A percentile compares a stretch with the other conserved stretches of the same genome.
phyloP scores from a whole-genome alignment of 306 rosid species.

The Vachellia pachyceras region DNA sequence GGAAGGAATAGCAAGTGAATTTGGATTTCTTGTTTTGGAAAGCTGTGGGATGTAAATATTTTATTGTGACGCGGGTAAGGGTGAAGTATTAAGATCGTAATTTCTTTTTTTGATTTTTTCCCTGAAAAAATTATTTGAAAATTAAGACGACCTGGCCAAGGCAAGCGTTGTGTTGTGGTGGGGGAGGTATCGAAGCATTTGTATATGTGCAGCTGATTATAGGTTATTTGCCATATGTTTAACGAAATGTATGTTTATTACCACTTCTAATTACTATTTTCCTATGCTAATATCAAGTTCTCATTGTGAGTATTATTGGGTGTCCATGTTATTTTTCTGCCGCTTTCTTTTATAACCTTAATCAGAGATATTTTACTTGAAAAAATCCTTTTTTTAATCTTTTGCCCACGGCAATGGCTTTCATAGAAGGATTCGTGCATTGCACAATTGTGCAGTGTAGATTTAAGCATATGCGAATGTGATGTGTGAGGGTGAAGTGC shows the following conservation, averaged over 20 bases:
- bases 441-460: too few relatives aligned
- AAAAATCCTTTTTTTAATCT: too few relatives aligned
- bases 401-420: too few relatives aligned
- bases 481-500: too few relatives aligned
- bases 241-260: slow-evolving; percentile 25
- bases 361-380: too few relatives aligned
- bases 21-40: slow-evolving; percentile 36
- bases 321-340: too few relatives aligned
- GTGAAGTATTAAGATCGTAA: slow-evolving; percentile 37
- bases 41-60: slow-evolving; percentile 51
- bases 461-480: too few relatives aligned
- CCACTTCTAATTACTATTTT: neutral
- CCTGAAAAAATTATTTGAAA: slow-evolving; percentile 15
- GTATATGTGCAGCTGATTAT: slow-evolving; percentile 29
- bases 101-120: slow-evolving; percentile 42
- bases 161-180: slow-evolving; percentile 18
- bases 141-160: slow-evolving; percentile 15
- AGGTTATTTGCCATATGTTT: slow-evolving; percentile 24
- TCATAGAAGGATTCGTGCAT: too few relatives aligned
- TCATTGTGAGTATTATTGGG: too few relatives aligned
- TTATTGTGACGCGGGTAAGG: slow-evolving; percentile 33
- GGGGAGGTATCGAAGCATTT: slow-evolving; percentile 29
- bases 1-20: neutral
- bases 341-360: too few relatives aligned
- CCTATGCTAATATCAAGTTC: neutral